Percentiles rank a stretch among this genome's conserved stretches.
phyloP scores from a whole-genome alignment of 139 green algal species.

The Nannochloris sp. region DNA sequence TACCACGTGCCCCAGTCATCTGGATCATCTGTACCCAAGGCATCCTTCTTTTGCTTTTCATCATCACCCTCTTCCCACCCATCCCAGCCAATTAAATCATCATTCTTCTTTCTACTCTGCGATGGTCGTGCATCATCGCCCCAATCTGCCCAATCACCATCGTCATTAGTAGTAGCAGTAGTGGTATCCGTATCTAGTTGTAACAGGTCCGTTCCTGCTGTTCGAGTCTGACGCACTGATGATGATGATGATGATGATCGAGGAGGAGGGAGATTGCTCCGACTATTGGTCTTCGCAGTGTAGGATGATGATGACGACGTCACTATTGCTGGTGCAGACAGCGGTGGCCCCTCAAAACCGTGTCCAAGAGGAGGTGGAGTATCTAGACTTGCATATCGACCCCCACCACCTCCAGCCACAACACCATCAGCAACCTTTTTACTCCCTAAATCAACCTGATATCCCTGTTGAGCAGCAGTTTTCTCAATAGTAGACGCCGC shows the following conservation, averaged over 20 bases:
- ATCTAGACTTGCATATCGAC: not conserved
- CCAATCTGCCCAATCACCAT: slow-evolving; percentile 3
- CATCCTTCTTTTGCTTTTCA: not conserved
- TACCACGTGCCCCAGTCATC: slow-evolving; percentile 12
- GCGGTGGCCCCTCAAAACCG: not conserved
- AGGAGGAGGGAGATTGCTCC: too few species aligned
- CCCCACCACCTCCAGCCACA: not conserved
- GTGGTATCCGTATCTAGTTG: not conserved
- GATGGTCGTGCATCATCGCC: not conserved
- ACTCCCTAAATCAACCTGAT: slow-evolving; percentile 41
- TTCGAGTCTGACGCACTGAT: not conserved
- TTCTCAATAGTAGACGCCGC: slow-evolving; percentile 33
- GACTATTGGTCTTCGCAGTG: too few species aligned
- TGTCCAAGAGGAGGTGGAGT: not conserved
- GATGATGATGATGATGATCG: too few species aligned
- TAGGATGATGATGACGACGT: too few species aligned
- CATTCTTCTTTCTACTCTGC: not conserved
- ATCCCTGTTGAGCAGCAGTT: slow-evolving; percentile 32
- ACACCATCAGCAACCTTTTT: slow-evolving; percentile 6
- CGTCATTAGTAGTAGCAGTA: not conserved
- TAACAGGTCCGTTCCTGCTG: not conserved
- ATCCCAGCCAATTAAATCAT: slow-evolving; percentile 1
- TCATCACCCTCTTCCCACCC: slow-evolving; percentile 6
- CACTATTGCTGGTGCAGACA: too few species aligned
- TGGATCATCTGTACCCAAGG: too few species aligned